Evolutionary conservation across 2,329 filamentous ascomycete species (phyloP).

Genomic region (Colletotrichum acutatum): DNA sequence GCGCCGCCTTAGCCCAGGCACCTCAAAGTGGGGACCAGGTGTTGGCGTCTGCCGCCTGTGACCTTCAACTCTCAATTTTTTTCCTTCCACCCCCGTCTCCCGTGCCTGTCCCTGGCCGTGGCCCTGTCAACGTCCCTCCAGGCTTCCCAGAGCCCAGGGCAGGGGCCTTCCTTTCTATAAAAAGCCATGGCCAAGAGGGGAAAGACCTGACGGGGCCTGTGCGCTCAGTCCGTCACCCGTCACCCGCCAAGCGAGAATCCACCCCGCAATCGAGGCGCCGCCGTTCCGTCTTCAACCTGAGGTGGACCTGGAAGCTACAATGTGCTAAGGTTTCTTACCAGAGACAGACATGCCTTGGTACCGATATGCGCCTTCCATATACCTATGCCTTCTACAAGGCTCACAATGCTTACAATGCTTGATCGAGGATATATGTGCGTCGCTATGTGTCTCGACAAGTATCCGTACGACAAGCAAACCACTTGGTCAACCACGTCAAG

Average conservation of each 20-base stretch:
- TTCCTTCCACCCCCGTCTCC: not conserved
- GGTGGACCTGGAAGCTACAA: not conserved
- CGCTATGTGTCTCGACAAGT: not conserved
- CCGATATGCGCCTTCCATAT: not conserved
- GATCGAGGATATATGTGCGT: not conserved
- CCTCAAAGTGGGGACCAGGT: slow-evolving; percentile 18
- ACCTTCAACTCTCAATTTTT: not conserved
- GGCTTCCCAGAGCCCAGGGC: slow-evolving; percentile 1
- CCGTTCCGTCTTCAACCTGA: not conserved
- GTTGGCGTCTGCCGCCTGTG: slow-evolving; percentile 27
- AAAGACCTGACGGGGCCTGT: slow-evolving; percentile 5
- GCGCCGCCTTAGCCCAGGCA: slow-evolving; percentile 17
- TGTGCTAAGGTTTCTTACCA: not conserved
- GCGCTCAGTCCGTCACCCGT: slow-evolving; percentile 15
- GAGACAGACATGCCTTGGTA: not conserved
- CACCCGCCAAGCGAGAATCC: slow-evolving; percentile 16
- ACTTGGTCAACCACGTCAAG: not conserved
- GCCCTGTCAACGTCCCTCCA: not conserved
- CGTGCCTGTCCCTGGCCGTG: slow-evolving; percentile 1
- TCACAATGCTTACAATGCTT: not conserved
- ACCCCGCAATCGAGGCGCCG: slow-evolving; percentile 27
- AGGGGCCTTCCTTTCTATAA: slow-evolving; percentile 29
- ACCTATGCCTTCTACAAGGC: not conserved
- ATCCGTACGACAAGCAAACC: not conserved
- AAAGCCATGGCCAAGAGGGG: slow-evolving; percentile 4